Base-by-base conservation (phyloP, 768 basidiomycete genomes). In the Pholiota conissans region DNA sequence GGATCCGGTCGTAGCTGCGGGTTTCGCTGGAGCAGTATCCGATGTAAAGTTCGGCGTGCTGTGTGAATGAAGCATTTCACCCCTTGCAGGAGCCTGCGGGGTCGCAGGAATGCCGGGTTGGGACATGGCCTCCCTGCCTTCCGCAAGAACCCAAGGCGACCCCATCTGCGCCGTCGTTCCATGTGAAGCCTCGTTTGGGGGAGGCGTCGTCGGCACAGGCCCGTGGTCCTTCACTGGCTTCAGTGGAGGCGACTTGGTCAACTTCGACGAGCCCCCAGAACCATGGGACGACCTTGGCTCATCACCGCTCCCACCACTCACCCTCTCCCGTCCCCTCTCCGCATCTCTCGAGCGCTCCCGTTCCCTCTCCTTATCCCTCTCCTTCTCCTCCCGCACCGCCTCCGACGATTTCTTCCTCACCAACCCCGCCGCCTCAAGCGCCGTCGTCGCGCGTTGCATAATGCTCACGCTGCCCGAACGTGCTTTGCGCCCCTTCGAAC, bases 391-490 rank as follows among this genome's bases (percentile, higher is more conserved):
- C 58, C 78, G 79, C 9, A 93, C 84, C 5, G 76, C 87, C 68
- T 94, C 93, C 0, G 83, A 73, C 3, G 88, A 90, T 72, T 90
- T 93, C 74, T 94, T 93, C 58, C 88, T 76, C 47, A 93, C 90
- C 9, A 95, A 72, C 2, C 92, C 90, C 11, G 89, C 90, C 9
- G 91, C 93, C 69, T 93, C 91, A 24, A 94, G 79, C 1, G 90
- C 93, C 0, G 93, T 96, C 2, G 94, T 95, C 0, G 93, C 95
- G 24, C 95, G 85, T 65, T 98, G 95, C 83, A 98, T 91, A 70
- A 98, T 97, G 65, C 89, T 95, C 51, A 98, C 91, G 57, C 95
- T 96, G 5, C 93, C 91, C 2, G 93, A 86, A 14, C 95, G 80
- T 24, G 73, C 76, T 69, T 95, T 95, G 48, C 86, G 79, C 18